phyloP scores from a whole-genome alignment of 768 basidiomycete genomes.

The Kwoniella heveanensis region DNA sequence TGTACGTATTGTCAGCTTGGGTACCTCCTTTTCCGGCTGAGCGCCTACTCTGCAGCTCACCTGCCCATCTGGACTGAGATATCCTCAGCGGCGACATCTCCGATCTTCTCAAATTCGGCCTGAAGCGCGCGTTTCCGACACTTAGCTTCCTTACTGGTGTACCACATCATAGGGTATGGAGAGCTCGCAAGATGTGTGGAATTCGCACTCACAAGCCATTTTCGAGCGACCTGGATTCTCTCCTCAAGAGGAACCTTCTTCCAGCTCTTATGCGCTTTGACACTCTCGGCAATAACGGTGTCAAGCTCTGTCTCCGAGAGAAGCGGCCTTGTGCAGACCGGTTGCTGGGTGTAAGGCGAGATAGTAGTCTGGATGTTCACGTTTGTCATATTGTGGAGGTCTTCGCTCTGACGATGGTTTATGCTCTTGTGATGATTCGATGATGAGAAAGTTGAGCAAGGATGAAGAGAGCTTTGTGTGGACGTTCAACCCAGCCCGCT shows the following conservation, averaged over 20 bases:
- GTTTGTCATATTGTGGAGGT: conserved; percentile 27
- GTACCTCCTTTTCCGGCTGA: too few relatives aligned
- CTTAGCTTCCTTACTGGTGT: conserved; percentile 7
- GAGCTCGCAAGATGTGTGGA: conserved; percentile 25
- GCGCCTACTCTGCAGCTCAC: conserved; percentile 59
- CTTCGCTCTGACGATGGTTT: background rate
- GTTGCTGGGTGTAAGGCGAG: conserved; percentile 74
- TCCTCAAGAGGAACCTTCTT: conserved; percentile 64
- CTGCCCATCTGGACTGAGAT: conserved; percentile 89
- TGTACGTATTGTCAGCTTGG: background rate
- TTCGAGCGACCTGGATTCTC: conserved; percentile 69
- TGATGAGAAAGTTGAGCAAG: background rate
- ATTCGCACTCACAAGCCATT: conserved; percentile 66
- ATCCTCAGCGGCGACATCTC: conserved; percentile 70
- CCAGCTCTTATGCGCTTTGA: conserved; percentile 76
- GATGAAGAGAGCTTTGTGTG: background rate
- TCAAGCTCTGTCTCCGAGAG: conserved; percentile 67
- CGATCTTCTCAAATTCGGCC: conserved; percentile 62
- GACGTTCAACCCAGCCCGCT: too few relatives aligned
- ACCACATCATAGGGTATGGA: too few relatives aligned
- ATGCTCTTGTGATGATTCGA: background rate
- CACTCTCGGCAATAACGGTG: conserved; percentile 62
- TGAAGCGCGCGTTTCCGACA: conserved; percentile 30
- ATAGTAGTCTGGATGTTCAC: conserved; percentile 73
- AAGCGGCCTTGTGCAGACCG: conserved; percentile 69